Percentiles rank a stretch among this genome's conserved stretches.
Evolutionary conservation across 345 rosid species (phyloP).

Genomic region (Carallia brachiata): DNA sequence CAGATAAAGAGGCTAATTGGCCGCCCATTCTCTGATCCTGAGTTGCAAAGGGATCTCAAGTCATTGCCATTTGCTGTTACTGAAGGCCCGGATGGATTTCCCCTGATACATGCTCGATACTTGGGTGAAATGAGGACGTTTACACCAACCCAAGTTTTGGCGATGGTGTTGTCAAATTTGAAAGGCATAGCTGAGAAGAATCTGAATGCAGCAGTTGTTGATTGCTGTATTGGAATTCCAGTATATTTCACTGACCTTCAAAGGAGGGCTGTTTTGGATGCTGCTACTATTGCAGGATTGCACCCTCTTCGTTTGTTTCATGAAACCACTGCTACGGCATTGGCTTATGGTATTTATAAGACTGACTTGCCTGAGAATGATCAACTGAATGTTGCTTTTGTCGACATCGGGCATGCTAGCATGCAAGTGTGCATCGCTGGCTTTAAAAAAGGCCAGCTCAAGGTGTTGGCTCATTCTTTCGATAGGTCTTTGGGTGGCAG

Average conservation of each 20-base stretch:
- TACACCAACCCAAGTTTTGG: conserved; percentile 91
- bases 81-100: conserved; percentile 88
- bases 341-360: conserved; percentile 97
- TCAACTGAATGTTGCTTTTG: conserved; percentile 78
- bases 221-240: conserved; percentile 95
- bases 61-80: conserved; percentile 65
- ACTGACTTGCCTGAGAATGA: conserved; percentile 91
- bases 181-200: conserved; percentile 88
- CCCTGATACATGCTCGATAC: conserved; percentile 78
- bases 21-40: conserved; percentile 78
- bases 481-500: conserved; percentile 89
- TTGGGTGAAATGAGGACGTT: conserved; percentile 76
- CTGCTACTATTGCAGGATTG: conserved; percentile 89
- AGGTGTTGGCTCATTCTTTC: conserved; percentile 70
- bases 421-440: conserved; percentile 99
- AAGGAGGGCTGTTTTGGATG: conserved; percentile 91
- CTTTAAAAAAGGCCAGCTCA: conserved; percentile 82
- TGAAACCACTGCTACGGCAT: conserved; percentile 91
- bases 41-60: conserved; percentile 80
- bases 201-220: conserved; percentile 78
- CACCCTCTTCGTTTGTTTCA: conserved; percentile 83
- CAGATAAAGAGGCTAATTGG: conserved; percentile 89
- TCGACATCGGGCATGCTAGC: conserved; percentile 88
- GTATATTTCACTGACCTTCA: conserved; percentile 88
- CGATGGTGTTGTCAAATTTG: conserved; percentile 80